Conservation (phyloP, 345 rosid species). For the Alliaria petiolata region DNA sequence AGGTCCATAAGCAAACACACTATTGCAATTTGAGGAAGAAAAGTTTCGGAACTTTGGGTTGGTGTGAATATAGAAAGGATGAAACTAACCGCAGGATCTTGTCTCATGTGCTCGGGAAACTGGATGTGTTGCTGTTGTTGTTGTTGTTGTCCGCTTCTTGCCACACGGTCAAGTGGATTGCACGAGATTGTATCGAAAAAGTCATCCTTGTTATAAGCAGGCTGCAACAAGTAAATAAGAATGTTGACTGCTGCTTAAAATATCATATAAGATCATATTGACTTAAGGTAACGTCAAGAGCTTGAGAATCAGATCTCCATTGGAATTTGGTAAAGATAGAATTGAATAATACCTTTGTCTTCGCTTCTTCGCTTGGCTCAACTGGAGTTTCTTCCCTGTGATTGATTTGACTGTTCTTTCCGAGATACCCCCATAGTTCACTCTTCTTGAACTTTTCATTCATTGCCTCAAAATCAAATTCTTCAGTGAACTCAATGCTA, state of each 20-base stretch:
- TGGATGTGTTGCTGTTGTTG: constrained; percentile 48
- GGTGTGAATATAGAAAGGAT: background rate
- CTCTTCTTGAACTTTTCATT: constrained; percentile 67
- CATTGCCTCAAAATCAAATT: constrained; percentile 78
- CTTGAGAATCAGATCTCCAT: too few relatives aligned
- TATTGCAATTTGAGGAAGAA: background rate
- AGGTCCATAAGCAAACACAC: background rate
- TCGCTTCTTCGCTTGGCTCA: constrained; percentile 21
- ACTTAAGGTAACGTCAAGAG: too few relatives aligned
- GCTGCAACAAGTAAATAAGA: constrained; percentile 39
- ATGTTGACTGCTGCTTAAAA: background rate
- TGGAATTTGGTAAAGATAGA: background rate
- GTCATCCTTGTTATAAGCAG: constrained; percentile 84
- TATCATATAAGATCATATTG: too few relatives aligned
- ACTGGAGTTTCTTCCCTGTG: constrained; percentile 46
- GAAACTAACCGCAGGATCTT: constrained; percentile 63
- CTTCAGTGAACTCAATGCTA: constrained; percentile 38
- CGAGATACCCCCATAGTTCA: constrained; percentile 64
- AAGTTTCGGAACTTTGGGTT: background rate
- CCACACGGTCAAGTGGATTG: constrained; percentile 41
- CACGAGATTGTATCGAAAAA: constrained; percentile 80
- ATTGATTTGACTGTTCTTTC: constrained; percentile 33
- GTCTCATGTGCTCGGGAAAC: constrained; percentile 73
- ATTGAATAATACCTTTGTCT: background rate
- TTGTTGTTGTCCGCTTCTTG: constrained; percentile 36